These are phyloP conservation scores for Zizania latifolia DNA, from an alignment of 176 grass and related monocot species.

Conservation along the genomic window DNA sequence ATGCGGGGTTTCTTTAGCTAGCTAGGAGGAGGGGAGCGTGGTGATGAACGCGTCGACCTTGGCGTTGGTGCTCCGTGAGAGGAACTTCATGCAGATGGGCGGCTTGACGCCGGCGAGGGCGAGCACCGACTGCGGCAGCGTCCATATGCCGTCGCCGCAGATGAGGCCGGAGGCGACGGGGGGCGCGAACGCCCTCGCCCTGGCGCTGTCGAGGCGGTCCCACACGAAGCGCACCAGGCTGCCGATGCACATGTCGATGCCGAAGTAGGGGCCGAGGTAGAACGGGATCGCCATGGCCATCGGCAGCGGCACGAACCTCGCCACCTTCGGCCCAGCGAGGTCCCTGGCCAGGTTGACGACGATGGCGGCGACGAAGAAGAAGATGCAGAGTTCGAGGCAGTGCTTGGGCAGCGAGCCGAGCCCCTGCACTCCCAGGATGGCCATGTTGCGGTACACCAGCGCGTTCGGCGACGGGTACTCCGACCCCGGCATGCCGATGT, in stretches of 20 bases:
- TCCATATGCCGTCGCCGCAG: conserved; percentile 74
- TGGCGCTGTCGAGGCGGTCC: conserved; percentile 30
- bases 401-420: conserved; percentile 40
- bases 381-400: conserved; percentile 46
- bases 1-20: too few relatives aligned
- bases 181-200: conserved; percentile 57
- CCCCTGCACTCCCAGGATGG: conserved; percentile 53
- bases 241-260: conserved; percentile 62
- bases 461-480: conserved; percentile 60
- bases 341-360: conserved; percentile 43
- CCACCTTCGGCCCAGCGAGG: conserved; percentile 19
- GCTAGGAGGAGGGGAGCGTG: background rate
- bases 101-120: conserved; percentile 53
- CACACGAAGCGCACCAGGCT: conserved; percentile 46
- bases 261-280: conserved; percentile 59
- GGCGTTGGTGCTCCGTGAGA: conserved; percentile 35
- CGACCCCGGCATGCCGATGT: conserved; percentile 43
- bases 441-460: conserved; percentile 63
- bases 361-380: conserved; percentile 43
- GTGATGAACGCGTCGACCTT: conserved; percentile 47
- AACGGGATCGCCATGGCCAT: conserved; percentile 69
- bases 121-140: conserved; percentile 65
- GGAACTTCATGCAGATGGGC: conserved; percentile 83
- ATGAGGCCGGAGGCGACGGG: conserved; percentile 63
- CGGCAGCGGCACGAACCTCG: conserved; percentile 48